Evolutionary conservation across 2,329 filamentous ascomycete species (phyloP).

Genomic region (Massarina eburnea): DNA sequence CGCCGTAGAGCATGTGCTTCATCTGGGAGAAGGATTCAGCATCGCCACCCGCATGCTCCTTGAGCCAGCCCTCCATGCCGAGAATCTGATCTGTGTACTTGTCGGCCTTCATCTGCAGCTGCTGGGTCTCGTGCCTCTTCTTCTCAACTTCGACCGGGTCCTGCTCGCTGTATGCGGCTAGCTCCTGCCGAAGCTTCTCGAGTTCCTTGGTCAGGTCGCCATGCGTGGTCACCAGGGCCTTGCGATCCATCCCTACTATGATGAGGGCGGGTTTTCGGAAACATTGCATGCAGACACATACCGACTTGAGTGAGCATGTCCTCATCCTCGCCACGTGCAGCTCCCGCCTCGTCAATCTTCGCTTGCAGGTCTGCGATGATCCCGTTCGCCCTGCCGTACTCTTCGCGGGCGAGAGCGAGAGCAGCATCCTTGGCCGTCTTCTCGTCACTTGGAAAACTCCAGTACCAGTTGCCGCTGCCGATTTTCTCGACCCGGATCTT

Average conservation of each 20-base stretch:
- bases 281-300: constrained; percentile 5
- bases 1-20: constrained; percentile 53
- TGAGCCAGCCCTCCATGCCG: constrained; percentile 50
- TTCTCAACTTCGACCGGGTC: constrained; percentile 50
- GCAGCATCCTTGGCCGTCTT: constrained; percentile 48
- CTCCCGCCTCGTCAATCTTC: constrained; percentile 44
- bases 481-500: constrained; percentile 69
- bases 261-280: background rate
- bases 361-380: constrained; percentile 42
- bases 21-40: constrained; percentile 47
- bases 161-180: constrained; percentile 49
- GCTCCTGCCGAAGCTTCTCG: constrained; percentile 42
- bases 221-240: constrained; percentile 42
- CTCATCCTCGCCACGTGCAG: constrained; percentile 43
- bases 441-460: constrained; percentile 65
- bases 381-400: constrained; percentile 40
- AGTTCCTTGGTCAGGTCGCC: constrained; percentile 40
- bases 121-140: constrained; percentile 37
- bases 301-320: constrained; percentile 37
- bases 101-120: constrained; percentile 35
- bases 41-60: constrained; percentile 40
- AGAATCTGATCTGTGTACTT: constrained; percentile 49
- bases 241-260: constrained; percentile 32
- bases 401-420: constrained; percentile 41
- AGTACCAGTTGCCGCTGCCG: constrained; percentile 72